Evolutionary conservation across 129 eudicot species (phyloP).

Genomic region (Helianthus tuberosus): DNA sequence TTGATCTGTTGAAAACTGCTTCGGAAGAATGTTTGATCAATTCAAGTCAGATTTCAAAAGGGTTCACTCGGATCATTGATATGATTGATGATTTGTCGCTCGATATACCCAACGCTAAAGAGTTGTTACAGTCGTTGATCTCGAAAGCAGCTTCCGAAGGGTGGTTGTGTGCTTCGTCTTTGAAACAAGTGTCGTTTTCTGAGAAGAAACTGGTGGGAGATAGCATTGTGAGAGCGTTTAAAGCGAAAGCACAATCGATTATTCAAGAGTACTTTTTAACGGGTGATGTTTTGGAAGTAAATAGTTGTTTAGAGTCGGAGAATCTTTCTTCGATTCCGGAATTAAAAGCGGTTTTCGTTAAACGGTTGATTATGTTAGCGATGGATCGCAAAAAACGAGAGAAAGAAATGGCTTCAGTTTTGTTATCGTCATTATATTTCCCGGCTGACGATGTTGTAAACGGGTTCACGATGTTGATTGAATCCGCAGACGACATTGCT

Average conservation of each 20-base stretch:
- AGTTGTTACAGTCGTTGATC: constrained; percentile 63
- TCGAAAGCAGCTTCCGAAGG: constrained; percentile 95
- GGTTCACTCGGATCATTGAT: constrained; percentile 72
- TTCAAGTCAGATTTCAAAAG: constrained; percentile 89
- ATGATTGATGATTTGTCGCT: constrained; percentile 80
- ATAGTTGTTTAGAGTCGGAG: constrained; percentile 61
- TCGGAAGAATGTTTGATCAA: constrained; percentile 77
- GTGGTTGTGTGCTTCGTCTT: constrained; percentile 84
- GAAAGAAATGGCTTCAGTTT: constrained; percentile 92
- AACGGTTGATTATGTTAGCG: constrained; percentile 72
- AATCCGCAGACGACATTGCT: constrained; percentile 88
- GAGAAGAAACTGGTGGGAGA: constrained; percentile 56
- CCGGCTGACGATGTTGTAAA: constrained; percentile 80
- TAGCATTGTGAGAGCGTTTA: constrained; percentile 54
- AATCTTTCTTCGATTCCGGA: constrained; percentile 51
- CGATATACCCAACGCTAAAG: constrained; percentile 88
- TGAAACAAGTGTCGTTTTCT: constrained; percentile 50
- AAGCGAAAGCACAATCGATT: constrained; percentile 69
- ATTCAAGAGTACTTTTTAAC: constrained; percentile 80
- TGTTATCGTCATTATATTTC: constrained; percentile 74
- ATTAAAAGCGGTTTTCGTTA: constrained; percentile 72
- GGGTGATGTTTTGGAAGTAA: constrained; percentile 74
- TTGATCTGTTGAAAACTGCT: constrained; percentile 63
- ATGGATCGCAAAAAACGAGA: constrained; percentile 94
- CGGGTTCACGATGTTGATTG: constrained; percentile 77